A percentile compares a stretch with the other conserved stretches of the same genome.
Evolutionary conservation across 1,284 basidiomycete species (phyloP).

Genomic region (Tremellales sp.): DNA sequence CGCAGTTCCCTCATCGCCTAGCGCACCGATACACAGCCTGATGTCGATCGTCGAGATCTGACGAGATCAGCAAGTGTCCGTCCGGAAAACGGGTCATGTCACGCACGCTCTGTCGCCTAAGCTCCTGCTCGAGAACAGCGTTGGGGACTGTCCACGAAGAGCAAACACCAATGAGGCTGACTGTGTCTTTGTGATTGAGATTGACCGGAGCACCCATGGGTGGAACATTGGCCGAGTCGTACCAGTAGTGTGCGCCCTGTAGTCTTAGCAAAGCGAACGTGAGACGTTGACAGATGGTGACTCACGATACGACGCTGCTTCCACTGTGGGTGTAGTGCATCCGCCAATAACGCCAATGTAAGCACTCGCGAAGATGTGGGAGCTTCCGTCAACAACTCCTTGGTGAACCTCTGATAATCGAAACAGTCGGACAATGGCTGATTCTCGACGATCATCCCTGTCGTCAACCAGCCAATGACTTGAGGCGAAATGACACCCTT

Average conservation of each 20-base stretch:
- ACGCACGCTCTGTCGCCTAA: conserved; percentile 91
- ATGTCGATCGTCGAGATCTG: conserved; percentile 97
- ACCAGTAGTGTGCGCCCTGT: conserved; percentile 51
- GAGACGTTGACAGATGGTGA: neutral
- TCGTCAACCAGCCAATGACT: conserved; percentile 84
- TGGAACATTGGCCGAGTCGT: conserved; percentile 39
- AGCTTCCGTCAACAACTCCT: conserved; percentile 90
- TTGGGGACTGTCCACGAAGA: conserved; percentile 90
- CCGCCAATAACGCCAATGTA: conserved; percentile 76
- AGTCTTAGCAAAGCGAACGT: neutral
- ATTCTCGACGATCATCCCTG: conserved; percentile 71
- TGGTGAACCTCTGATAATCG: conserved; percentile 91
- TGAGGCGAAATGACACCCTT: conserved; percentile 83
- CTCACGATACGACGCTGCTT: conserved; percentile 61
- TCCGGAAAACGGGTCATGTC: neutral
- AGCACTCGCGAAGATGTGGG: conserved; percentile 88
- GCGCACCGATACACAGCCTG: conserved; percentile 87
- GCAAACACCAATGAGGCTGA: conserved; percentile 74
- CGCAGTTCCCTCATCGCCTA: conserved; percentile 71
- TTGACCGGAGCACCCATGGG: conserved; percentile 51
- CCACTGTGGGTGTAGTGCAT: conserved; percentile 70
- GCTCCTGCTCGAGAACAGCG: conserved; percentile 83
- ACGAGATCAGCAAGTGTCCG: neutral
- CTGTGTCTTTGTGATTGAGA: conserved; percentile 60
- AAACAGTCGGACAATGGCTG: conserved; percentile 91